Evolutionary conservation across 192 early-diverging fungal species (phyloP).

Genomic region (Rhizoclosmatium globosum): DNA sequence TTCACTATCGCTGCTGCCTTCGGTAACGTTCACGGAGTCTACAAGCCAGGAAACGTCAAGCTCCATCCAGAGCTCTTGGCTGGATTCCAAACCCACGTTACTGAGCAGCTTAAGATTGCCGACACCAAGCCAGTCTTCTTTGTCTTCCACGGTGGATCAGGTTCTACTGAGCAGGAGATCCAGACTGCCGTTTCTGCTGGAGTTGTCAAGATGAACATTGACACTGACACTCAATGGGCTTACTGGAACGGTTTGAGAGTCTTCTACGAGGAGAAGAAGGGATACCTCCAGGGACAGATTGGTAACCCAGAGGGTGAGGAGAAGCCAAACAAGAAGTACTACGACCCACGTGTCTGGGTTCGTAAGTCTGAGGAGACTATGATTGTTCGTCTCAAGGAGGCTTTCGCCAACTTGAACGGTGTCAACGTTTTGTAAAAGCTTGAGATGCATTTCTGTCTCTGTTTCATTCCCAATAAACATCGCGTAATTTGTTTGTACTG

Average conservation of each 20-base stretch:
- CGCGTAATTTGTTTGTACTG: neutral
- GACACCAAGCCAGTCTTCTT: slow-evolving; percentile 88
- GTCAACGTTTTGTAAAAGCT: slow-evolving; percentile 37
- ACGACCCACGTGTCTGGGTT: slow-evolving; percentile 94
- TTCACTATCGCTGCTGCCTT: slow-evolving; percentile 98
- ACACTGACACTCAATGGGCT: slow-evolving; percentile 98
- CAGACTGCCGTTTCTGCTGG: slow-evolving; percentile 80
- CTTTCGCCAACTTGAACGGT: slow-evolving; percentile 76
- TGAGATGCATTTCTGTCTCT: neutral
- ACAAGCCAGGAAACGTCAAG: slow-evolving; percentile 86
- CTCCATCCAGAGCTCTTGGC: slow-evolving; percentile 91
- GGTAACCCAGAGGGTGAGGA: slow-evolving; percentile 95
- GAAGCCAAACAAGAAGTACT: slow-evolving; percentile 99
- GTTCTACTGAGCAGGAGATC: slow-evolving; percentile 82
- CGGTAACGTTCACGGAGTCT: slow-evolving; percentile 88
- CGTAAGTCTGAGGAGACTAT: slow-evolving; percentile 91
- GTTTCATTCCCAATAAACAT: neutral
- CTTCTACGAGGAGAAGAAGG: slow-evolving; percentile 90
- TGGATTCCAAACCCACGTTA: slow-evolving; percentile 87
- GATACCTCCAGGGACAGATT: slow-evolving; percentile 89
- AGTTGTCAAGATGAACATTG: slow-evolving; percentile 99
- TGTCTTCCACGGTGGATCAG: slow-evolving; percentile 98
- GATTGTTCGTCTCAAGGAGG: slow-evolving; percentile 81
- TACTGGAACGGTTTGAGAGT: slow-evolving; percentile 89
- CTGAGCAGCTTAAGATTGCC: slow-evolving; percentile 67